Evolutionary conservation across 371 early-diverging fungal genomes (phyloP), one percentile per base, ranked within the genome.

Genomic region (Enterocytospora artemiae): DNA sequence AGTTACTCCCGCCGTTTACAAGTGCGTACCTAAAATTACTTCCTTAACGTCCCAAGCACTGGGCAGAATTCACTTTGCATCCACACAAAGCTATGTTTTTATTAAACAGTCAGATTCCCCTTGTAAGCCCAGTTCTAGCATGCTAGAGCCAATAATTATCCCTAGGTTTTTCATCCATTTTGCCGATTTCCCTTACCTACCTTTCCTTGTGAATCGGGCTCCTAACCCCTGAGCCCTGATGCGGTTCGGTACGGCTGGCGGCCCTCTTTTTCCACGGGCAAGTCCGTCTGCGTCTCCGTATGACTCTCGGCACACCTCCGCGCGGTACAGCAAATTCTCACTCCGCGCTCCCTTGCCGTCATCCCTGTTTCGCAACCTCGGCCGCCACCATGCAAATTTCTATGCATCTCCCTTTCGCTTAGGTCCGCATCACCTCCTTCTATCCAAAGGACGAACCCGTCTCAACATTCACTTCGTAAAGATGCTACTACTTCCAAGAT

Each of bases 81-180:
- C 81, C 80, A 81, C 82, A 78, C 81, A 83, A 83, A 81, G 82
- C 82, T 82, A 82, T 83, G 82, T 84, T 82, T 83, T 83, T 80
- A 83, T 81, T 82, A 82, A 82, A 82, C 84, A 81, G 81, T 82
- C 82, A 81, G 82, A 82, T 82, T 82, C 80, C 82, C 82, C 80
- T 79, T 76, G 81, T 81, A 24, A 16, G 28, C 22, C 65, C 66
- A 58, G 59, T 65, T 58, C 65, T 58, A 58, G 65, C 59, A 31
- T 44, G 59, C 65, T 39, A 59, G 59, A 58, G 59, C 59, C 65
- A 59, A 59, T 58, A 22, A n/a, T 65, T 59, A 7, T 65, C 65
- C 59, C 59, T 3, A 59, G 53, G 65, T 65, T 65, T 44, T 49
- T 37, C 63, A 52, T 61, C 62, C 12, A 61, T 61, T 52, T 61